Percentiles rank a stretch among this genome's conserved stretches.
These are phyloP conservation scores for Globisporangium solare DNA, from an alignment of 352 stramenopile genomes.

Conservation along the genomic window DNA sequence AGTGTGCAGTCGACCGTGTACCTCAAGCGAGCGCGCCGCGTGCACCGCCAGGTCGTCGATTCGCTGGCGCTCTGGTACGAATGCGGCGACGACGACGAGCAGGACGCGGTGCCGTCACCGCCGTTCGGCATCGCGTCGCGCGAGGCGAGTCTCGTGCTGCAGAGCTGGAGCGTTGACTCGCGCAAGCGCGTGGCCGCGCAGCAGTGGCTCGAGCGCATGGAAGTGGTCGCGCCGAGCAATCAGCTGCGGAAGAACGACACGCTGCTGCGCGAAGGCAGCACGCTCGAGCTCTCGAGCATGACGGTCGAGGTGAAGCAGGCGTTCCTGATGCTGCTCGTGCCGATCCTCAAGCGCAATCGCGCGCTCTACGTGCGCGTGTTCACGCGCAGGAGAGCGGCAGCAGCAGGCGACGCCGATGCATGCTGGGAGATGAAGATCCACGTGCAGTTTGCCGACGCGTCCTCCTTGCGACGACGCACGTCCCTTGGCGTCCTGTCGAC, in stretches of 20 bases:
- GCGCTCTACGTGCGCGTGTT: slow-evolving; percentile 52
- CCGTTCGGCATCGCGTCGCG: slow-evolving; percentile 52
- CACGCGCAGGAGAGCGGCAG: slow-evolving; percentile 18
- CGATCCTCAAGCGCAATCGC: slow-evolving; percentile 53
- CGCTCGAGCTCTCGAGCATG: slow-evolving; percentile 49
- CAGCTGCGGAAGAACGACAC: slow-evolving; percentile 18
- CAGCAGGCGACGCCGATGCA: slow-evolving; percentile 9
- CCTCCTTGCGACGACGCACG: slow-evolving; percentile 1
- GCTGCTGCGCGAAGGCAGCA: slow-evolving; percentile 26
- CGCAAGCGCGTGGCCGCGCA: slow-evolving; percentile 30
- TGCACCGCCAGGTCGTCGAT: slow-evolving; percentile 32
- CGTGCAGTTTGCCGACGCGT: slow-evolving; percentile 27
- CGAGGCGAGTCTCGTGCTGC: slow-evolving; percentile 48
- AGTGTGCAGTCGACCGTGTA: slow-evolving; percentile 8
- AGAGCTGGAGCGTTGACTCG: slow-evolving; percentile 51
- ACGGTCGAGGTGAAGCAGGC: slow-evolving; percentile 70
- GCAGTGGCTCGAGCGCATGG: slow-evolving; percentile 48
- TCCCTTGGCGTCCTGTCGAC: not conserved
- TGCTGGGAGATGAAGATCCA: slow-evolving; percentile 65
- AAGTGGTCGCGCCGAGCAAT: slow-evolving; percentile 14
- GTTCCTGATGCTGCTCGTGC: slow-evolving; percentile 62
- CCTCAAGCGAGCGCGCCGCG: slow-evolving; percentile 18
- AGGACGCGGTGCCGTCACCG: slow-evolving; percentile 21
- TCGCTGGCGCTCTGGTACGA: slow-evolving; percentile 48
- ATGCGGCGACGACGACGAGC: slow-evolving; percentile 14